Evolutionary conservation across 164 flowering plant genomes (phyloP).

Genomic region (Annona squamosa): DNA sequence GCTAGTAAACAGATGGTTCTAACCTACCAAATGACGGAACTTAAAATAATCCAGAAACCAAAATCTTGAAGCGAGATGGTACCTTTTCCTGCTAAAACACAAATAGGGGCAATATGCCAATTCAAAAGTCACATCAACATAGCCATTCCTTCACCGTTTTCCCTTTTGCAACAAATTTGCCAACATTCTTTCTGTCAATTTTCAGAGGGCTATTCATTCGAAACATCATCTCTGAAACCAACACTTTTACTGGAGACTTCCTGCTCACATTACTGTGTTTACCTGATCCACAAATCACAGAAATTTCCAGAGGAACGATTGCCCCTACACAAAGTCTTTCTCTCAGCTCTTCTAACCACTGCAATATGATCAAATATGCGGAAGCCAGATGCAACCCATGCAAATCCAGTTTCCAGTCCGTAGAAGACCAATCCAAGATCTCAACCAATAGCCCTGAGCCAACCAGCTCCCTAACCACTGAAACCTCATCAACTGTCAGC

Average conservation of each 20-base stretch:
- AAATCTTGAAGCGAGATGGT: background rate
- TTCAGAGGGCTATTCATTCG: constrained; percentile 51
- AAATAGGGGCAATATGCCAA: background rate
- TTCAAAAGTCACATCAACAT: constrained; percentile 4
- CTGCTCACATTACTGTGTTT: constrained; percentile 67
- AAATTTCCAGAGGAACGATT: constrained; percentile 44
- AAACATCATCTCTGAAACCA: constrained; percentile 54
- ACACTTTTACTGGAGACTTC: constrained; percentile 55
- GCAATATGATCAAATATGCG: constrained; percentile 67
- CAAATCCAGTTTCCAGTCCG: constrained; percentile 68
- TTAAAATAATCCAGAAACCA: background rate
- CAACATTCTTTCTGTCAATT: constrained; percentile 58
- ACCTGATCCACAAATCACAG: constrained; percentile 74
- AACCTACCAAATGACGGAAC: background rate
- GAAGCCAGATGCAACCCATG: constrained; percentile 81
- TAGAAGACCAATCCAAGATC: constrained; percentile 43
- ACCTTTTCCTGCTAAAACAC: background rate
- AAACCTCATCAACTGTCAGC: constrained; percentile 36
- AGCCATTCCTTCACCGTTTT: constrained; percentile 57
- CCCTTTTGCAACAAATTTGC: constrained; percentile 68
- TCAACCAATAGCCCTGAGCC: constrained; percentile 40
- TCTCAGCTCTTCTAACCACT: constrained; percentile 60
- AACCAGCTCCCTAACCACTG: constrained; percentile 44
- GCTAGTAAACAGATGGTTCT: background rate
- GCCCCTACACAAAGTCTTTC: constrained; percentile 23